Evolutionary conservation across 345 rosid species (phyloP).

Genomic region (Laguncularia racemosa): DNA sequence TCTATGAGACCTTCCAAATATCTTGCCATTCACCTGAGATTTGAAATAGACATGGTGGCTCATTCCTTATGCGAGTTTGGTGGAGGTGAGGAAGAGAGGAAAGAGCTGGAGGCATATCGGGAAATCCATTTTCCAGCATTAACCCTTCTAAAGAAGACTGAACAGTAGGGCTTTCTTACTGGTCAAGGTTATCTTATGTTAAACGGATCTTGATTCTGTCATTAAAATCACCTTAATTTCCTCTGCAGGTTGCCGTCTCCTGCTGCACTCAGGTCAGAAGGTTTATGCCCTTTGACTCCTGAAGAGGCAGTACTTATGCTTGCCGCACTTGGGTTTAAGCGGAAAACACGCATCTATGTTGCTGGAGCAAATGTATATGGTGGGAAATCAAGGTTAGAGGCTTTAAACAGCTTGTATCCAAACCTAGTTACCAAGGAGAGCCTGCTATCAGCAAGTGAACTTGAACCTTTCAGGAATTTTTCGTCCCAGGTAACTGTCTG

Average conservation of each 20-base stretch:
- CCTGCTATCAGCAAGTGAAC: constrained; percentile 64
- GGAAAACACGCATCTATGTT: constrained; percentile 66
- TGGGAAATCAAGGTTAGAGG: constrained; percentile 51
- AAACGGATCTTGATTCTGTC: background rate
- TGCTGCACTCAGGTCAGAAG: constrained; percentile 62
- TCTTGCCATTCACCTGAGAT: constrained; percentile 81
- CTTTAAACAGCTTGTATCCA: constrained; percentile 77
- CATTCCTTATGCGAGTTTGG: constrained; percentile 94
- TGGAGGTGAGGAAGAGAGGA: constrained; percentile 73
- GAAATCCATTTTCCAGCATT: constrained; percentile 84
- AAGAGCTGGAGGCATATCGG: constrained; percentile 73
- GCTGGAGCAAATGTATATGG: constrained; percentile 93
- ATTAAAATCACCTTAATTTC: constrained; percentile 2
- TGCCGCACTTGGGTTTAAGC: constrained; percentile 84
- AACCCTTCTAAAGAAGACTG: constrained; percentile 45
- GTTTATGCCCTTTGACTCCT: constrained; percentile 86
- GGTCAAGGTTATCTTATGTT: background rate
- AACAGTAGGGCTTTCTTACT: constrained; percentile 27
- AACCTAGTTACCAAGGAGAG: constrained; percentile 89
- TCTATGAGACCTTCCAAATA: constrained; percentile 54
- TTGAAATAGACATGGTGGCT: constrained; percentile 97
- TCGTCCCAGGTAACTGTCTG: constrained; percentile 72
- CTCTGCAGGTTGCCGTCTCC: constrained; percentile 70
- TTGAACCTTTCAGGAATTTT: constrained; percentile 73
- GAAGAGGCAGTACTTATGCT: constrained; percentile 96